Evolutionary conservation across 129 eudicot genomes (phyloP), one percentile per base, ranked within the genome.

Genomic region (Erigeron canadensis): DNA sequence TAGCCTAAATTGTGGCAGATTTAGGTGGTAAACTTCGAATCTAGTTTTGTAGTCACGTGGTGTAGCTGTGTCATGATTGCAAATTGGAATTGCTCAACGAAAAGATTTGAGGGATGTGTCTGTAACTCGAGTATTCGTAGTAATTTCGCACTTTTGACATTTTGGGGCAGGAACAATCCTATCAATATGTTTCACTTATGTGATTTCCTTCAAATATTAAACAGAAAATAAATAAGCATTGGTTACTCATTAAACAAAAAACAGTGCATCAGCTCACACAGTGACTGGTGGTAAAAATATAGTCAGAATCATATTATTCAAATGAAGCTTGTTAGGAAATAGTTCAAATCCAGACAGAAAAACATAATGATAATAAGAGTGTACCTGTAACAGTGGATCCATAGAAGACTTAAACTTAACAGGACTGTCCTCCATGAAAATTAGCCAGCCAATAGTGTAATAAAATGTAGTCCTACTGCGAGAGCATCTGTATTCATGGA

Each of bases 381-480:
- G 69, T 78, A 89, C 98, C 85, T 90, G 91, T 67, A 81, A 70
- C 58, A 94, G 84, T 18, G 95, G 95, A 66, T 87, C 97, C 98
- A 94, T 89, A 11, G 98, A 87, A 65, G 96, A 83, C 77, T 87
- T 94, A 73, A 94, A 94, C 63, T 87, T 84, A 45, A 82, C 86
- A 44, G 92, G 83, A 80, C 90, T 94, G 76, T 89, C 98, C 80
- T 89, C 98, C 84, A 87, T 83, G 73, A 94, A 94, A 46, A 89
- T 94, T 66, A 94, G 82, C 92, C 92, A 87, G 77, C 98, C 96
- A 82, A 94, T 84, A 28, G 88, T 94, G 87, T 89, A 89, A 81
- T 89, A 94, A 84, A 94, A 89, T 11, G 95, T 94, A 53, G 98
- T 94, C 77, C 98, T 85, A 84, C 95, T 94, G 45, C 96, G 87